Base-by-base conservation (phyloP, 495 filamentous ascomycete genomes). In the Beverwykella pulmonaria region DNA sequence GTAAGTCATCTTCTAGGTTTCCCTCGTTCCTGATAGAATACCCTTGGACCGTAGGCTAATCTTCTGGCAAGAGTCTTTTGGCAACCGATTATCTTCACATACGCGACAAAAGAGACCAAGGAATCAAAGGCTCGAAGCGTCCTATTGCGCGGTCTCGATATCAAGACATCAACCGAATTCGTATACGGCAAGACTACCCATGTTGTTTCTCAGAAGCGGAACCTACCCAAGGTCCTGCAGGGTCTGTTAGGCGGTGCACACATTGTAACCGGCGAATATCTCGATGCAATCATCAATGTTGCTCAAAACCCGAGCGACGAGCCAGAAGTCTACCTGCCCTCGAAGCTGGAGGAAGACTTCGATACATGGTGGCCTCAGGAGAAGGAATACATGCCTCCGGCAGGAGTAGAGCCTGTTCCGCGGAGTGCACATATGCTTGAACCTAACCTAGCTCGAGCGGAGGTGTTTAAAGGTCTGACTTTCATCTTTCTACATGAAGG, bases 201-300 rank as follows among this genome's bases (percentile, higher is more conserved):
- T 75, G 88, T 96, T 20, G 87, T 98, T 20, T 87, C 91, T 17
- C 88, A 85, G 73, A 97, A 96, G 76, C 84, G 94, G 44, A 98
- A 98, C 76, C 67, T 70, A 12, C 56, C 62, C 1, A 70, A 63
- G 22, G 67, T 70, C 23, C 57, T 65, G 2, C 56, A 65, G 47
- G 67, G 54, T 36, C 80, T 98, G 23, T 86, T 97, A 53, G 89
- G 93, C 67, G 92, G 83, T 14, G 89, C 83, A 79, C 86, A 87
- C 67, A 88, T 98, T 52, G 93, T 97, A 14, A 86, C 87, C 9
- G 84, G 91, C 49, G 82, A 82, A 4, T 98, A 88, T 65, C 79
- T 89, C 48, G 90, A 88, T 55, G 90, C 89, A n/a, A 80, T 79
- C 1, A 56, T 70, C n/a, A 27, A 53, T 2, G 75, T 61, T 15